Conservation (phyloP, 2,329 filamentous ascomycete genomes). For the Emergomyces orientalis region DNA sequence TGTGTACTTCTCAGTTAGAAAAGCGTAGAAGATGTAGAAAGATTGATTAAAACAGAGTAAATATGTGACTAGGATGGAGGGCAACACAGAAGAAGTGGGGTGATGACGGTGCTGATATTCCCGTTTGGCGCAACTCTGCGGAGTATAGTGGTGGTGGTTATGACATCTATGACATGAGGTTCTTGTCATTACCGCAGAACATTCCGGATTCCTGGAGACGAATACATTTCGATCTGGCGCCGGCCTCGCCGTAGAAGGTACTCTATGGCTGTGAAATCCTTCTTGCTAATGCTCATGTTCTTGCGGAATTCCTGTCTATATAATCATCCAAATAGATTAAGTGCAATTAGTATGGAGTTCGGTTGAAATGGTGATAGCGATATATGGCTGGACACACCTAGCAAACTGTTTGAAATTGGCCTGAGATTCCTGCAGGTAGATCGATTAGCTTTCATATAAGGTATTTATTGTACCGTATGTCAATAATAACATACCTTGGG, state of each 20-base stretch:
- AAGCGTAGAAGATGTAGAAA: background rate
- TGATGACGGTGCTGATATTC: background rate
- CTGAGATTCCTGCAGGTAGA: slow-evolving; percentile 28
- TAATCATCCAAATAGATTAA: background rate
- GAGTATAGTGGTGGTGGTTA: background rate
- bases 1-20: background rate
- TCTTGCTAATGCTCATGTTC: slow-evolving; percentile 60
- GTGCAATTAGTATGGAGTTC: background rate
- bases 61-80: no score
- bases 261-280: slow-evolving; percentile 78
- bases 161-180: background rate
- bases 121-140: background rate
- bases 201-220: slow-evolving; percentile 70
- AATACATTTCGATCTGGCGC: slow-evolving; percentile 72
- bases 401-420: slow-evolving; percentile 35
- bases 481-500: slow-evolving; percentile 47
- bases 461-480: background rate
- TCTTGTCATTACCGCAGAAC: slow-evolving; percentile 37
- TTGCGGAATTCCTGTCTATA: slow-evolving; percentile 66
- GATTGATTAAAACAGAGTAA: background rate
- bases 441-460: slow-evolving; percentile 4
- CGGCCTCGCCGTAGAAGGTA: slow-evolving; percentile 73
- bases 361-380: background rate
- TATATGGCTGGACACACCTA: slow-evolving; percentile 25
- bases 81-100: no score